A percentile compares a stretch with the other conserved stretches of the same genome.
Evolutionary conservation across 108 stramenopile genomes (phyloP).

Genomic region (Fragilaria radians): DNA sequence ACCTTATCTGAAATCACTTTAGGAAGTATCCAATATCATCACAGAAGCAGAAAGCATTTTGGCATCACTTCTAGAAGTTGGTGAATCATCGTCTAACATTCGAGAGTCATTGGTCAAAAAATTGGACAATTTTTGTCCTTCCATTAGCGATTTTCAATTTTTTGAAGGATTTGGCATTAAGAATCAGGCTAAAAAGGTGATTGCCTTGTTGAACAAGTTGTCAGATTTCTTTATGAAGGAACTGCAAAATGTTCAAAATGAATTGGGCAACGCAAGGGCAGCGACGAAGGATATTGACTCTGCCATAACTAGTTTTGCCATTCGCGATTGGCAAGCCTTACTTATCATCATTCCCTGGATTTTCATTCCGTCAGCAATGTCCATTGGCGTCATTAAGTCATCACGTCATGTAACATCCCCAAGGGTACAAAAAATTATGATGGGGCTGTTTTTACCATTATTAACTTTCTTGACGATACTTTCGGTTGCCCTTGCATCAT

Average conservation of each 20-base stretch:
- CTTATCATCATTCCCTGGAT: constrained; percentile 21
- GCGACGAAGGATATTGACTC: constrained; percentile 16
- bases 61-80: constrained; percentile 3
- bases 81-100: not conserved
- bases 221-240: constrained; percentile 20
- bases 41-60: constrained; percentile 8
- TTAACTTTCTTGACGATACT: constrained; percentile 17
- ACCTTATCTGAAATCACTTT: not conserved
- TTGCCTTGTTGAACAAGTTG: constrained; percentile 20
- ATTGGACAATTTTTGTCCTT: constrained; percentile 6
- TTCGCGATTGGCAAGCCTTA: constrained; percentile 5
- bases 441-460: constrained; percentile 23
- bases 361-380: constrained; percentile 18
- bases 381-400: constrained; percentile 25
- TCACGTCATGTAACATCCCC: constrained; percentile 14
- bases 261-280: constrained; percentile 9
- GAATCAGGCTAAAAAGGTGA: constrained; percentile 10
- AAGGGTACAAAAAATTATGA: constrained; percentile 8
- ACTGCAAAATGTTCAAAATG: constrained; percentile 6
- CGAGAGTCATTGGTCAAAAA: not conserved
- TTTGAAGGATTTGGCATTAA: constrained; percentile 6
- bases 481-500: constrained; percentile 3
- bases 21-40: constrained; percentile 19
- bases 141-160: not conserved
- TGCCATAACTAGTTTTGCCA: constrained; percentile 13